phyloP scores from a whole-genome alignment of 441 rosid genomes.

The Jatropha podagrica region DNA sequence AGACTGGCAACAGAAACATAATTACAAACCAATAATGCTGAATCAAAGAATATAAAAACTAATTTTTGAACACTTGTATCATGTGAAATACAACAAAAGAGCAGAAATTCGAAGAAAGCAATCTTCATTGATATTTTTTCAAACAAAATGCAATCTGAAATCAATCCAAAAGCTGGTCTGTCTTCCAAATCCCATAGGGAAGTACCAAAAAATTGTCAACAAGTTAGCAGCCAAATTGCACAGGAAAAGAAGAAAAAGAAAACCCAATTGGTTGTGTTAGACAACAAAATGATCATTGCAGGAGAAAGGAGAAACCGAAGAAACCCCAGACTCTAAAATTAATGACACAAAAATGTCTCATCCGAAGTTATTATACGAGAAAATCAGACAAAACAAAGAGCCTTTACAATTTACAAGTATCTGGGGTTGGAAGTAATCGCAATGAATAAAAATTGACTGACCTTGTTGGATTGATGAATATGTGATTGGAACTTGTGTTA shows the following conservation, averaged over 20 bases:
- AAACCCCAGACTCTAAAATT: constrained; percentile 24
- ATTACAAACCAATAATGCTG: background rate
- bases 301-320: constrained; percentile 10
- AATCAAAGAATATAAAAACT: background rate
- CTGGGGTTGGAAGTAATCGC: constrained; percentile 23
- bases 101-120: background rate
- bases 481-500: constrained; percentile 13
- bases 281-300: background rate
- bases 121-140: constrained; percentile 9
- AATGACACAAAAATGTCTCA: constrained; percentile 7
- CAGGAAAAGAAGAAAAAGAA: background rate
- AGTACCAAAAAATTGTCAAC: constrained; percentile 3
- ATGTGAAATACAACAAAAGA: background rate
- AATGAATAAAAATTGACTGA: constrained; percentile 22
- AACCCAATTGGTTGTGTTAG: constrained; percentile 1
- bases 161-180: constrained; percentile 25
- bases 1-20: background rate
- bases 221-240: constrained; percentile 22
- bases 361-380: constrained; percentile 16
- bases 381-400: constrained; percentile 12
- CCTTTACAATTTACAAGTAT: constrained; percentile 24
- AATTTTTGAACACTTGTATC: background rate
- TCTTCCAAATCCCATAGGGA: constrained; percentile 24
- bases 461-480: constrained; percentile 32
- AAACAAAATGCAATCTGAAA: constrained; percentile 17